Evolutionary conservation across 768 basidiomycete genomes (phyloP).

Genomic region (Hygrophorus russula): DNA sequence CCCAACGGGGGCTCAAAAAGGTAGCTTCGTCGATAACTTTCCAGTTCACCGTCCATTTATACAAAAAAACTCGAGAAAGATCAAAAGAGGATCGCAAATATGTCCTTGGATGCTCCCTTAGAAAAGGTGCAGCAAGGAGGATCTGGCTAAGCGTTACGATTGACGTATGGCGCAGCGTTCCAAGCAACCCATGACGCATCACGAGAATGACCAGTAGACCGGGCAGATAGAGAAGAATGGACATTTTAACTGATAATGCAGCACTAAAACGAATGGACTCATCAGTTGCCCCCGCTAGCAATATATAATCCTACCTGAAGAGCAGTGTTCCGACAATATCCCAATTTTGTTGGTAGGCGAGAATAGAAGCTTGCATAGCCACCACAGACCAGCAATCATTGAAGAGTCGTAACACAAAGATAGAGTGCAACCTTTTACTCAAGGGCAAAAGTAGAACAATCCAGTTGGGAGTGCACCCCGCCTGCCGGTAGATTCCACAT

Average conservation of each 20-base stretch:
- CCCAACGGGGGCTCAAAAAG: slow-evolving; percentile 59
- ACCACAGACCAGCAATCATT: slow-evolving; percentile 87
- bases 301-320: slow-evolving; percentile 47
- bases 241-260: slow-evolving; percentile 94
- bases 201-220: slow-evolving; percentile 76
- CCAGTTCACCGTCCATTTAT: slow-evolving; percentile 99
- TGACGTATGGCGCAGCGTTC: slow-evolving; percentile 39
- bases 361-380: slow-evolving; percentile 52
- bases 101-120: slow-evolving; percentile 42
- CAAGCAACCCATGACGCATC: slow-evolving; percentile 52
- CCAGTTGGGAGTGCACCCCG: slow-evolving; percentile 61
- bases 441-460: slow-evolving; percentile 59
- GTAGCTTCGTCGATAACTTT: slow-evolving; percentile 68
- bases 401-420: slow-evolving; percentile 85
- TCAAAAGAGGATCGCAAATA: slow-evolving; percentile 80
- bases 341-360: slow-evolving; percentile 47
- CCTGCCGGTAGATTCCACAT: slow-evolving; percentile 56
- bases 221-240: slow-evolving; percentile 79
- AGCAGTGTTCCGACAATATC: slow-evolving; percentile 57
- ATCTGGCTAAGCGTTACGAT: slow-evolving; percentile 41
- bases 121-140: slow-evolving; percentile 60
- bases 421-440: slow-evolving; percentile 91
- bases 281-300: neutral
- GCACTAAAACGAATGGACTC: slow-evolving; percentile 28
- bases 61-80: slow-evolving; percentile 79